Conservation (phyloP, 495 filamentous ascomycete species). For the Penicillium chermesinum region DNA sequence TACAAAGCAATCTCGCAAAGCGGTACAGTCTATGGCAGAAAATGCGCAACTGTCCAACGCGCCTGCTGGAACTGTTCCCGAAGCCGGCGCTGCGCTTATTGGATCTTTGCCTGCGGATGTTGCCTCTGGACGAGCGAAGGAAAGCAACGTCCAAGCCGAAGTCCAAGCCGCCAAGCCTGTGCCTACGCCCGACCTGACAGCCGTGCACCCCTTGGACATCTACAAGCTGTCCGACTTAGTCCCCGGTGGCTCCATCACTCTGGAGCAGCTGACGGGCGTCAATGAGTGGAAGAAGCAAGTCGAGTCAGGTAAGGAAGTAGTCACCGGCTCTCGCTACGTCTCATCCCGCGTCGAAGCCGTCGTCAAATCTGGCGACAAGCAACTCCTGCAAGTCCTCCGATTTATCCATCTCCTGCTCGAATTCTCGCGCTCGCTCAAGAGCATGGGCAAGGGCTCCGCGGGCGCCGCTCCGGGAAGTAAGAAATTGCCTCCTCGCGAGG, state of each 20-base stretch:
- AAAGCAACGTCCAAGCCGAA: constrained; percentile 58
- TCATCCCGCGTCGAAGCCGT: constrained; percentile 54
- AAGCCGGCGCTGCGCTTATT: constrained; percentile 58
- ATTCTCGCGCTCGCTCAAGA: constrained; percentile 52
- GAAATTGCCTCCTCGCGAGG: constrained; percentile 36
- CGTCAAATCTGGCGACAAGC: constrained; percentile 50
- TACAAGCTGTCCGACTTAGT: constrained; percentile 71
- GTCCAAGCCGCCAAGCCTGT: constrained; percentile 70
- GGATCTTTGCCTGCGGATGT: constrained; percentile 52
- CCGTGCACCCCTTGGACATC: constrained; percentile 69
- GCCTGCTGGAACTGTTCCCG: constrained; percentile 45
- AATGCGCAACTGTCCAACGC: constrained; percentile 64
- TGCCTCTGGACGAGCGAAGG: constrained; percentile 56
- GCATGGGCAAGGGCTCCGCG: constrained; percentile 18
- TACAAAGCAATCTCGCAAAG: constrained; percentile 89
- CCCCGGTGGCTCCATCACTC: constrained; percentile 37
- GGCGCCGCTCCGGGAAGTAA: constrained; percentile 30
- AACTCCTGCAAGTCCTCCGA: constrained; percentile 53
- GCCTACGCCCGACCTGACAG: constrained; percentile 68
- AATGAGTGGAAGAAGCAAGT: constrained; percentile 72
- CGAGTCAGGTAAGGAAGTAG: constrained; percentile 48
- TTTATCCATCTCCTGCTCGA: constrained; percentile 57
- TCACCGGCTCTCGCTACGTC: constrained; percentile 61
- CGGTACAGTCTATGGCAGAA: constrained; percentile 66
- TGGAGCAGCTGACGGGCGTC: constrained; percentile 55